Base-by-base conservation (phyloP, 495 filamentous ascomycete species). In the Lophiostoma macrostomum region DNA sequence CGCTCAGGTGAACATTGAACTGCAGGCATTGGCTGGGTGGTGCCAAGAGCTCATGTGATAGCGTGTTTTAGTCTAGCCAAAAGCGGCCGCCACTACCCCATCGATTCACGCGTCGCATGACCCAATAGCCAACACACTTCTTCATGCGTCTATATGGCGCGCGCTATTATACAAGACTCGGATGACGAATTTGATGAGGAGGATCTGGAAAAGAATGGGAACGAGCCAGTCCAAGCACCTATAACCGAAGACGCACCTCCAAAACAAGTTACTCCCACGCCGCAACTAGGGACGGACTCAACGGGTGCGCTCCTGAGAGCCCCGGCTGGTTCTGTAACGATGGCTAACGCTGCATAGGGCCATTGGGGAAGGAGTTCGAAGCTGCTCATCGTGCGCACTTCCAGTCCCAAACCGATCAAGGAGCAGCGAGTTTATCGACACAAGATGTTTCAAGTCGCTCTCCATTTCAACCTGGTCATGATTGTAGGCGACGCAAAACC, bases 161-260 rank as follows among this genome's bases (percentile, higher is more conserved):
- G 50, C 10, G 32, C n/a, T n/a, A n/a, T 63, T 10, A 58, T 63
- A 24, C 53, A 53, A 31, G 60, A 63, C 37, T 63, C 60, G 1
- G 60, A 63, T 27, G 60, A 63, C n/a, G 60, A 63, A 36, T 36
- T 39, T 14, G 54, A 54, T 23, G 41, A 49, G n/a, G 50, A 46
- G 27, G 47, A 50, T 18, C 49, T 55, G 8, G 53, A 49, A 31
- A 23, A 14, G n/a, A n/a, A n/a, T n/a, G n/a, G n/a, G n/a, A n/a
- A n/a, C n/a, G n/a, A n/a, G n/a, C 4, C 27, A 1, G 11, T 30
- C 16, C 8, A 1, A 2, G 10, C 18, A 2, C 25, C 41, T 8
- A 31, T 18, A 8, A 14, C 4, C 23, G 12, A 43, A n/a, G 27
- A 50, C 43, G 36, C 34, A 32, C 45, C 38, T 24, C 38, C 13